A percentile compares a stretch with the other conserved stretches of the same genome.
These are phyloP conservation scores for Serendipita sp. DNA, from an alignment of 768 basidiomycete genomes.

Conservation along the genomic window DNA sequence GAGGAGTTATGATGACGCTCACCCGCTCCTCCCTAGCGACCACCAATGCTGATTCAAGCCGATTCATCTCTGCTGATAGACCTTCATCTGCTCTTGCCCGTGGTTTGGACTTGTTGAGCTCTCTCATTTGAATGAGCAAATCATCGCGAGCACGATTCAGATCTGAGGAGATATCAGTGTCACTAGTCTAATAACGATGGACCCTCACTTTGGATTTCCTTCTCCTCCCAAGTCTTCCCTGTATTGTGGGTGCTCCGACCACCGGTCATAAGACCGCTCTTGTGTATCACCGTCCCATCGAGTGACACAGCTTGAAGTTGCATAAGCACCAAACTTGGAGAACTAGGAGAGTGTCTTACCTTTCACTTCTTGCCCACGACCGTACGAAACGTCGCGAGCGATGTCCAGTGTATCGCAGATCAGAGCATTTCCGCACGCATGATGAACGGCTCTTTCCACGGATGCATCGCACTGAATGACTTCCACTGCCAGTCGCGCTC, in stretches of 20 bases:
- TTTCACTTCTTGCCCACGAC: constrained; percentile 92
- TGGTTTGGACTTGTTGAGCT: constrained; percentile 71
- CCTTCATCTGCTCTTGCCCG: constrained; percentile 72
- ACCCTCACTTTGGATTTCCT: constrained; percentile 67
- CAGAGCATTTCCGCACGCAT: constrained; percentile 87
- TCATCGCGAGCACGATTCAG: constrained; percentile 50
- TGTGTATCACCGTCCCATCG: constrained; percentile 94
- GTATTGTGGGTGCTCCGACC: constrained; percentile 62
- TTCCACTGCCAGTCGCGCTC: constrained; percentile 72
- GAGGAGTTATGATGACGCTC: constrained; percentile 15
- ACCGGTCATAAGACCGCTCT: constrained; percentile 93
- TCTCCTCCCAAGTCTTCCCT: constrained; percentile 89
- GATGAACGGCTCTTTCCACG: constrained; percentile 88
- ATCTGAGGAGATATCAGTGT: constrained; percentile 17
- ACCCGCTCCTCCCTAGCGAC: constrained; percentile 76
- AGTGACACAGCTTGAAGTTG: constrained; percentile 66
- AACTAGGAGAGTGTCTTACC: constrained; percentile 32
- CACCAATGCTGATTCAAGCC: constrained; percentile 61
- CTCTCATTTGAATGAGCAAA: constrained; percentile 58
- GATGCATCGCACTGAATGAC: constrained; percentile 65
- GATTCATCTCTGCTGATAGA: constrained; percentile 55
- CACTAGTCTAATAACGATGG: not conserved
- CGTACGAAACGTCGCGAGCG: constrained; percentile 79
- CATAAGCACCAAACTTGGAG: not conserved
- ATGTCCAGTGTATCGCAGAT: constrained; percentile 95